These are phyloP conservation scores for Inga leiocalycina DNA, from an alignment of 306 rosid genomes.

Conservation along the genomic window DNA sequence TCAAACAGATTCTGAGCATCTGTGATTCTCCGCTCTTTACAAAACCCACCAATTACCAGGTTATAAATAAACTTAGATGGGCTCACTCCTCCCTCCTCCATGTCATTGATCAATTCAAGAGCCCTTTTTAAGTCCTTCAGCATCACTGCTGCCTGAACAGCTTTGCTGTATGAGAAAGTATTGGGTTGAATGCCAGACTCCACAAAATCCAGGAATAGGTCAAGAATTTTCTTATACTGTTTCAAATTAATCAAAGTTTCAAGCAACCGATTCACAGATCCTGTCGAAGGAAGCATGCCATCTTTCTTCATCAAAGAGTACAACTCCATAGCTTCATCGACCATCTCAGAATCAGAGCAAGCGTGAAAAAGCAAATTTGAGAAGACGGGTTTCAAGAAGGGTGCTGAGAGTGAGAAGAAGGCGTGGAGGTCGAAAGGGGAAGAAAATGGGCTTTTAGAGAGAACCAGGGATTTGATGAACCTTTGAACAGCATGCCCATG, in stretches of 20 bases:
- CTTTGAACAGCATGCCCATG: slow-evolving; percentile 43
- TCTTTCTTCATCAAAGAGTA: neutral
- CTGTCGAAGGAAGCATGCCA: neutral
- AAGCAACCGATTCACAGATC: neutral
- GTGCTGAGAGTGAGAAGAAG: neutral
- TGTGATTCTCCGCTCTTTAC: neutral
- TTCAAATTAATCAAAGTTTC: slow-evolving; percentile 37
- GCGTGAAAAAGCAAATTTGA: neutral
- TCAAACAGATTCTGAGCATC: neutral
- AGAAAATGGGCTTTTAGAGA: neutral
- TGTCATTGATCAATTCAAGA: neutral
- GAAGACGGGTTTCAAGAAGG: neutral
- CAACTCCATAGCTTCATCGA: neutral
- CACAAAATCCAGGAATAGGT: neutral
- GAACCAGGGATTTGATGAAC: neutral
- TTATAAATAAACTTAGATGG: neutral
- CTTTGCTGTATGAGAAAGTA: neutral
- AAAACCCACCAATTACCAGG: neutral
- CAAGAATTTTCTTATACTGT: slow-evolving; percentile 43
- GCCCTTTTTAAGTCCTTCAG: neutral
- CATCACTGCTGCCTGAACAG: neutral
- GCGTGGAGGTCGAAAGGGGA: neutral
- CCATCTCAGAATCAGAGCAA: neutral
- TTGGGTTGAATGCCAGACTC: neutral
- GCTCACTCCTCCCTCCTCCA: neutral